These are phyloP conservation scores for Syncephalis plumigaleata DNA, from an alignment of 371 early-diverging fungal species.

Conservation along the genomic window DNA sequence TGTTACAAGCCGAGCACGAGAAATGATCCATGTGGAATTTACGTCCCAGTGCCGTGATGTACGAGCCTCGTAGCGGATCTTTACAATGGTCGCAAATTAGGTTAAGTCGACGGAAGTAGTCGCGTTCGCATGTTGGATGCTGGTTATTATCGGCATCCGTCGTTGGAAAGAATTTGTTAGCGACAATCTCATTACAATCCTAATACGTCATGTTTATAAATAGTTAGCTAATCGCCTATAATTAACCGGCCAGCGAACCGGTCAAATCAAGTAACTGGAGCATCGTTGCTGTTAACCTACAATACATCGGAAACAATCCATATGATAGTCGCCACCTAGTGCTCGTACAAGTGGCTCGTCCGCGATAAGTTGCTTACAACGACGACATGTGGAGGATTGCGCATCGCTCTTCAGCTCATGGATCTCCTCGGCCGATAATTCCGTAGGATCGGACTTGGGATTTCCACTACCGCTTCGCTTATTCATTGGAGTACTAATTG, in stretches of 20 bases:
- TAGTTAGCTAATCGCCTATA: no score
- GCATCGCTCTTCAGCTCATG: no score
- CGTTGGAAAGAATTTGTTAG: slow-evolving; percentile 76
- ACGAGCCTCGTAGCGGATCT: slow-evolving; percentile 72
- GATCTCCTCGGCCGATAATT: no score
- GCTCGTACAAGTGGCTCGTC: slow-evolving; percentile 80
- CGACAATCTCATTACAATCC: slow-evolving; percentile 75
- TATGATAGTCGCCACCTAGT: slow-evolving; percentile 69
- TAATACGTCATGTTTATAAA: slow-evolving; percentile 9
- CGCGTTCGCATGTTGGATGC: slow-evolving; percentile 65
- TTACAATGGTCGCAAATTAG: slow-evolving; percentile 83
- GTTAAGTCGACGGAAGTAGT: slow-evolving; percentile 70
- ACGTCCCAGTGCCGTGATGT: slow-evolving; percentile 78
- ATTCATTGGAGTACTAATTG: no score
- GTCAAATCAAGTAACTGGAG: background rate
- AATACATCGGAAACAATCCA: slow-evolving; percentile 84
- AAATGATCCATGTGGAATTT: slow-evolving; percentile 95
- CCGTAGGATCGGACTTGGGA: no score
- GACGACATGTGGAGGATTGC: no score
- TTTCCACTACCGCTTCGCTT: no score
- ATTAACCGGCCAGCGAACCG: no score
- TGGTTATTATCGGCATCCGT: slow-evolving; percentile 33
- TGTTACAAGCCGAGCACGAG: slow-evolving; percentile 80
- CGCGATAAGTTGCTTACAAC: no score
- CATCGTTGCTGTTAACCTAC: slow-evolving; percentile 25